Evolutionary conservation across 2,329 filamentous ascomycete genomes (phyloP).

Genomic region (Blastomyces emzantsi): DNA sequence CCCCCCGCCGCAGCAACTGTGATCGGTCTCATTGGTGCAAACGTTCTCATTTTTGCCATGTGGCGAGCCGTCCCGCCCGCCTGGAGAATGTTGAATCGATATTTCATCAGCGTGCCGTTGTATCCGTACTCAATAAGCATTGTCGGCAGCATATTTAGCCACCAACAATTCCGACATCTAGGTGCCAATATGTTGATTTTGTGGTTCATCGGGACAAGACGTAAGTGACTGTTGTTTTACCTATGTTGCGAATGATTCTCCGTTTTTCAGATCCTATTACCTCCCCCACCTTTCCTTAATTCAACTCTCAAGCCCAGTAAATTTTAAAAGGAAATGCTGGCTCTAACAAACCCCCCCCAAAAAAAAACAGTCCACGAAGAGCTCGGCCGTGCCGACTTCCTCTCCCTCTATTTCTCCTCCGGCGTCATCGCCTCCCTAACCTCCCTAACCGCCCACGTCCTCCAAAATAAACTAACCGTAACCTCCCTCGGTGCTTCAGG

Average conservation of each 20-base stretch:
- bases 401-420: slow-evolving; percentile 44
- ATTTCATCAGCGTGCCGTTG: slow-evolving; percentile 45
- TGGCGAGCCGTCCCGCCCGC: slow-evolving; percentile 45
- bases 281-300: neutral
- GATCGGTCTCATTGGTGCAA: slow-evolving; percentile 41
- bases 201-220: slow-evolving; percentile 45
- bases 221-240: slow-evolving; percentile 24
- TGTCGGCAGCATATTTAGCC: slow-evolving; percentile 49
- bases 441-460: slow-evolving; percentile 38
- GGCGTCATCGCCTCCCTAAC: slow-evolving; percentile 41
- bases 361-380: slow-evolving; percentile 44
- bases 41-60: slow-evolving; percentile 42
- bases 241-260: too few relatives aligned
- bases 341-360: neutral
- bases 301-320: too few relatives aligned
- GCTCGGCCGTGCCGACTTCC: slow-evolving; percentile 47
- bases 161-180: slow-evolving; percentile 46
- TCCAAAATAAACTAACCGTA: slow-evolving; percentile 35
- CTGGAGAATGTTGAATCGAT: slow-evolving; percentile 49
- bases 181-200: slow-evolving; percentile 47
- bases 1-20: slow-evolving; percentile 47
- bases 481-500: slow-evolving; percentile 46
- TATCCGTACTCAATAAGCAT: slow-evolving; percentile 46
- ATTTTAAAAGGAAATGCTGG: slow-evolving; percentile 12
- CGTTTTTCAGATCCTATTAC: neutral